These are phyloP conservation scores for Mortierella sp. DNA, from an alignment of 371 early-diverging fungal genomes.

Conservation along the genomic window DNA sequence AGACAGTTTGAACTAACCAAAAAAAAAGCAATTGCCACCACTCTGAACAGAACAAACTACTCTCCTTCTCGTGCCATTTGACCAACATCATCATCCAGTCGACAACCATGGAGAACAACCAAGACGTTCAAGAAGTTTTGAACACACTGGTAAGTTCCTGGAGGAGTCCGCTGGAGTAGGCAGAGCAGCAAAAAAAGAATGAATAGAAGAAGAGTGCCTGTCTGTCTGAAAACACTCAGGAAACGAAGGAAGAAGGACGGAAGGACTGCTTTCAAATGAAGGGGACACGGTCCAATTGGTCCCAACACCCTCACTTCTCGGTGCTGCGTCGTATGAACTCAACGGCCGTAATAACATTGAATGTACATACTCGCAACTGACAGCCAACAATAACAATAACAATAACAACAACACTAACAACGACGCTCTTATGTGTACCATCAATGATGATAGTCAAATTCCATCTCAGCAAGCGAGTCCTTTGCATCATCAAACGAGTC, in stretches of 20 bases:
- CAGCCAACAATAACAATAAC: neutral
- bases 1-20: neutral
- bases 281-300: conserved; percentile 13
- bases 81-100: neutral
- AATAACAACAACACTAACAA: neutral
- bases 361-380: neutral
- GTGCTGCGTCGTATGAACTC: too few species aligned
- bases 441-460: neutral
- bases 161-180: neutral
- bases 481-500: neutral
- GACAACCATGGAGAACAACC: conserved; percentile 24
- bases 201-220: neutral
- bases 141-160: conserved; percentile 35
- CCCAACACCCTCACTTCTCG: conserved; percentile 1
- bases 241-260: neutral
- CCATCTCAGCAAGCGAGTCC: neutral
- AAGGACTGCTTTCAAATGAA: conserved; percentile 7
- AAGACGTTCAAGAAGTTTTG: conserved; percentile 42
- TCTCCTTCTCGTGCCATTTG: neutral
- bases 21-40: neutral
- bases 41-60: neutral
- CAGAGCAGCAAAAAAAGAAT: neutral
- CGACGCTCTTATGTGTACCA: neutral
- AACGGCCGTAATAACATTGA: neutral
- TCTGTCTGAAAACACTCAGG: neutral